Base-by-base conservation (phyloP, 768 basidiomycete species). In the Pisolithus microcarpus region DNA sequence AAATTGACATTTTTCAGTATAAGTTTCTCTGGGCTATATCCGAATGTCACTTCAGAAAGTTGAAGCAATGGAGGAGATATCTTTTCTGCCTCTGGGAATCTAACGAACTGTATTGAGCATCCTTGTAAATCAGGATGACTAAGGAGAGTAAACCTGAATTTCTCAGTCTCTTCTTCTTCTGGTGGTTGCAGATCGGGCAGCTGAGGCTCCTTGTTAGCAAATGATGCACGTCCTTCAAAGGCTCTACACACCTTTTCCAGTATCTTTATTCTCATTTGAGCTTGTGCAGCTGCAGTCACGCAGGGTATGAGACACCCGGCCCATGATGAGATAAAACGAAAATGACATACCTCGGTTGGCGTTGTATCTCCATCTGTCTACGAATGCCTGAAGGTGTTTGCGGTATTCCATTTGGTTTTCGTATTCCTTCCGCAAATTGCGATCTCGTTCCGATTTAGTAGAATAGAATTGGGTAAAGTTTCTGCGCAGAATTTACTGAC, bases 381-480 rank as follows among this genome's bases (percentile, higher is more conserved):
- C 97, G 72, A 96, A 99, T 0, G 95, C 93, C 65, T 98, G 95
- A 28, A 98, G 71, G 72, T 96, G 91, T 61, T 88, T 87, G 50
- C 96, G 80, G 65, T 98, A 98, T 9, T 88, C 86, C 80, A 96
- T 84, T 69, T 99, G 96, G 0, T 91, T 75, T 31, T 98, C 95
- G 67, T 98, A 99, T 67, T 98, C 95, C 69, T 92, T 93, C 38
- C 81, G 82, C 68, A 94, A 71, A 62, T 93, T 93, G 52, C 84
- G 82, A 59, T 92, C 88, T 24, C 96, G 85, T 63, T 98, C 96
- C 4, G 87, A 89, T 71, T 98, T 97, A 19, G 95, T 98, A 1
- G 95, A 94, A 65, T 99, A 98, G 77, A 99, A 98, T 66, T 98
- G 94, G 1, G 89, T 84, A 69, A 98, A 99, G 72, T 98, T 98